These are phyloP conservation scores for Senna siamea DNA, from an alignment of 306 rosid genomes.

Conservation along the genomic window DNA sequence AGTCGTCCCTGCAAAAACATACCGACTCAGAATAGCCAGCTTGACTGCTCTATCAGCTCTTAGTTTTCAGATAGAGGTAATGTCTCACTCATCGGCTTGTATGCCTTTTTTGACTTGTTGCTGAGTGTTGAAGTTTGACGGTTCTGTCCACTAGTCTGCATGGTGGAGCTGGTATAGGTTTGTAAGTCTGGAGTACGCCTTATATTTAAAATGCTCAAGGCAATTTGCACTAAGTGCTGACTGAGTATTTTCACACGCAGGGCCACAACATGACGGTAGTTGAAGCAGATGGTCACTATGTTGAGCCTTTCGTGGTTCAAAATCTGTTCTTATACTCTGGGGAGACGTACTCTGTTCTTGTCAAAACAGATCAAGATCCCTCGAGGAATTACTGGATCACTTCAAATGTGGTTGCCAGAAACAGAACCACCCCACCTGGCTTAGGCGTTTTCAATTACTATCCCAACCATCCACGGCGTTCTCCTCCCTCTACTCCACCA, in stretches of 20 bases:
- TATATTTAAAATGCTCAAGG: no score
- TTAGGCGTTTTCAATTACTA: conserved; percentile 73
- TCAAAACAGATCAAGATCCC: conserved; percentile 74
- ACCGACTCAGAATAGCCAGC: conserved; percentile 70
- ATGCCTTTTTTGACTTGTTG: no score
- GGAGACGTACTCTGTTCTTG: conserved; percentile 85
- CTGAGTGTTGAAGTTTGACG: no score
- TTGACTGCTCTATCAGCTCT: conserved; percentile 82
- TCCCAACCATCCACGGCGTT: conserved; percentile 73
- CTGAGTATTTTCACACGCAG: no score
- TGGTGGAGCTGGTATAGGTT: no score
- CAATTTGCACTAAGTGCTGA: no score
- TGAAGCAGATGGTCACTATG: conserved; percentile 92
- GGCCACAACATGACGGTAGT: conserved; percentile 93
- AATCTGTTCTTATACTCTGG: conserved; percentile 82
- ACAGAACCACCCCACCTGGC: conserved; percentile 69
- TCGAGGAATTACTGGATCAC: conserved; percentile 82
- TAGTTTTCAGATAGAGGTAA: conserved; percentile 80
- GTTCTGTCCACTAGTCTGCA: no score
- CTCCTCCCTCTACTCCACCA: conserved; percentile 61
- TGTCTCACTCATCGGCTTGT: no score
- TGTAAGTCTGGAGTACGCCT: no score
- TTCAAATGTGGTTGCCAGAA: conserved; percentile 64
- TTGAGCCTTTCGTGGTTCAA: conserved; percentile 76
- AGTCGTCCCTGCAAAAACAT: conserved; percentile 69